A percentile compares a stretch with the other conserved stretches of the same genome.
Conservation (phyloP, 768 basidiomycete genomes). For the Brasilioporus rufonigricans region DNA sequence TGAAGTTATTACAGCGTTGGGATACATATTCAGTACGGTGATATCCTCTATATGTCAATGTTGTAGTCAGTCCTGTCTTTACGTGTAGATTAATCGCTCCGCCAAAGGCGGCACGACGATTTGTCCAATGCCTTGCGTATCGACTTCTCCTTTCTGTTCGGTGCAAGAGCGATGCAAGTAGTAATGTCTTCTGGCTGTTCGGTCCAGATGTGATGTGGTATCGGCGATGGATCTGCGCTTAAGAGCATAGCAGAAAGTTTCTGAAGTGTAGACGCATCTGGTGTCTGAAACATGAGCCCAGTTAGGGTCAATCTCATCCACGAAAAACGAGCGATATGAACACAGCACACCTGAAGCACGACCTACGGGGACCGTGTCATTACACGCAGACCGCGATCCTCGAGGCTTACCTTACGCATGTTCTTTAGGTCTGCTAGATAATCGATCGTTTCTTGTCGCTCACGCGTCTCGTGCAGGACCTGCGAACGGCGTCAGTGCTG, state of each 20-base stretch:
- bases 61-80: not conserved
- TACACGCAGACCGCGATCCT: not conserved
- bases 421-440: slow-evolving; percentile 38
- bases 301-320: not conserved
- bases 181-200: slow-evolving; percentile 44
- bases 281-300: slow-evolving; percentile 24
- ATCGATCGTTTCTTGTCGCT: slow-evolving; percentile 35
- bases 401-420: slow-evolving; percentile 40
- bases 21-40: not conserved
- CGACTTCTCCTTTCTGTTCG: slow-evolving; percentile 36
- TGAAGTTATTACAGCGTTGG: slow-evolving; percentile 36
- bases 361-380: slow-evolving; percentile 26
- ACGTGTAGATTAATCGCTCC: slow-evolving; percentile 8
- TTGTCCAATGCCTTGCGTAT: slow-evolving; percentile 44
- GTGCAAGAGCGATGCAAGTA: slow-evolving; percentile 43
- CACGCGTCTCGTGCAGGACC: slow-evolving; percentile 41
- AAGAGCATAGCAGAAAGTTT: slow-evolving; percentile 33
- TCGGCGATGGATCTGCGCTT: slow-evolving; percentile 19
- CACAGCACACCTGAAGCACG: slow-evolving; percentile 37
- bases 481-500: slow-evolving; percentile 8
- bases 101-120: slow-evolving; percentile 39
- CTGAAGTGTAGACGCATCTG: slow-evolving; percentile 31
- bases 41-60: not conserved
- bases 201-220: slow-evolving; percentile 41
- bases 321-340: not conserved